These are phyloP conservation scores for Colletotrichum orchidophilum DNA, from an alignment of 2,329 filamentous ascomycete species.

Conservation along the genomic window DNA sequence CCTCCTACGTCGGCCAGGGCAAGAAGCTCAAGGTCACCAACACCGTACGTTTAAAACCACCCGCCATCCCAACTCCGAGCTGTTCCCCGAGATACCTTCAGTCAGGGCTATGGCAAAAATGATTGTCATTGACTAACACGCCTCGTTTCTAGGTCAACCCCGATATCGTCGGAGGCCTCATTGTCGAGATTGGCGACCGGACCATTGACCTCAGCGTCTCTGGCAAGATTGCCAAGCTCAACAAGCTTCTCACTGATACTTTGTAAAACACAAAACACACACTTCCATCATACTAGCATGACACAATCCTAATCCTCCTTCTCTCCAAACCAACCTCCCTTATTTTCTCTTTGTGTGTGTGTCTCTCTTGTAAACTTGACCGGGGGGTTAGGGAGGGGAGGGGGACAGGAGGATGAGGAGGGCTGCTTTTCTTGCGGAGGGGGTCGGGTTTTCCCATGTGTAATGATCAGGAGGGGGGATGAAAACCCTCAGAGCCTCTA, in stretches of 20 bases:
- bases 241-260: slow-evolving; percentile 97
- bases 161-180: slow-evolving; percentile 90
- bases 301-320: slow-evolving; percentile 19
- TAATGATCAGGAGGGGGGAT: not conserved
- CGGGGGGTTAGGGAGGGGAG: not conserved
- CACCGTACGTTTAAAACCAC: slow-evolving; percentile 65
- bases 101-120: not conserved
- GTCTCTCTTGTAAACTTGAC: slow-evolving; percentile 31
- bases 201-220: slow-evolving; percentile 98
- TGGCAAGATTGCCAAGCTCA: slow-evolving; percentile 95
- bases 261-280: slow-evolving; percentile 73
- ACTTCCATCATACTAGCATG: slow-evolving; percentile 6
- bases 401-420: not conserved
- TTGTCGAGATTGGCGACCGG: slow-evolving; percentile 97
- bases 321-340: not conserved
- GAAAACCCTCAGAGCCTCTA: too few species aligned
- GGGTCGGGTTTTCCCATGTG: not conserved
- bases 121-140: not conserved
- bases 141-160: slow-evolving; percentile 77
- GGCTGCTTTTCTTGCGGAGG: not conserved
- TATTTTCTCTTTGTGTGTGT: slow-evolving; percentile 24
- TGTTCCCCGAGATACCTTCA: not conserved
- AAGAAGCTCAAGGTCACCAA: slow-evolving; percentile 99
- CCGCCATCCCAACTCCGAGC: not conserved
- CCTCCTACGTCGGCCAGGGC: slow-evolving; percentile 84